Percentiles rank a stretch among this genome's conserved stretches.
phyloP scores from a whole-genome alignment of 805 yeast genomes.

The Torulaspora indica region DNA sequence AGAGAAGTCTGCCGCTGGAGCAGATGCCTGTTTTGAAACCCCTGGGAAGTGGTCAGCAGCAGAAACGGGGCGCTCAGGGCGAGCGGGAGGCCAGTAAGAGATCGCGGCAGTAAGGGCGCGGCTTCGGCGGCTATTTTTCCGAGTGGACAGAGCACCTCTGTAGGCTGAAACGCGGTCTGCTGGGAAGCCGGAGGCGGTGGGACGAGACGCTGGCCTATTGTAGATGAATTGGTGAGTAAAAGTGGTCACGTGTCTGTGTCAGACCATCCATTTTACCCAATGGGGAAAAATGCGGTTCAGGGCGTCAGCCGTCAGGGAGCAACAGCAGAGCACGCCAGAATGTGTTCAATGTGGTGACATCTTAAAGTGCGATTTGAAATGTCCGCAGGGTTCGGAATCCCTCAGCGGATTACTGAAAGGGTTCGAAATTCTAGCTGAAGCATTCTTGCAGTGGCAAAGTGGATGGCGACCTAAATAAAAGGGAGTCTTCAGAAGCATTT shows the following conservation, averaged over 20 bases:
- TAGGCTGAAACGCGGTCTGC: too few species aligned
- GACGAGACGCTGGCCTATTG: too few species aligned
- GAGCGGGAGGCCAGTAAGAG: background rate
- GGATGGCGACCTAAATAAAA: background rate
- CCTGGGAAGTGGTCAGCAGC: background rate
- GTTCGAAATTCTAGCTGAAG: background rate
- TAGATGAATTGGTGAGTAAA: too few species aligned
- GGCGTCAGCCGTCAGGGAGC: background rate
- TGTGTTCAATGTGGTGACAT: background rate
- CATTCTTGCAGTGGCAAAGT: background rate
- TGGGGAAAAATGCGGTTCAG: too few species aligned
- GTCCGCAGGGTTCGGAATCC: background rate
- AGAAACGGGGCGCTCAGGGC: background rate
- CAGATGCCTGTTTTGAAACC: constrained; percentile 6
- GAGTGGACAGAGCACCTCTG: too few species aligned
- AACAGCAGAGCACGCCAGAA: background rate
- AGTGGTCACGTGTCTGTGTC: too few species aligned
- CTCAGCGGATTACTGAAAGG: background rate
- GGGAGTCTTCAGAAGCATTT: background rate
- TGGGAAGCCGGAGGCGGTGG: too few species aligned
- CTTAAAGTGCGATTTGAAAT: background rate
- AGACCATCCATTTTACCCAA: too few species aligned
- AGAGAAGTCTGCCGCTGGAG: constrained; percentile 12
- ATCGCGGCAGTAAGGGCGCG: background rate
- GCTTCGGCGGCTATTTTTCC: too few species aligned